phyloP scores from a whole-genome alignment of 2,329 filamentous ascomycete genomes.

The Colletotrichum sp. region DNA sequence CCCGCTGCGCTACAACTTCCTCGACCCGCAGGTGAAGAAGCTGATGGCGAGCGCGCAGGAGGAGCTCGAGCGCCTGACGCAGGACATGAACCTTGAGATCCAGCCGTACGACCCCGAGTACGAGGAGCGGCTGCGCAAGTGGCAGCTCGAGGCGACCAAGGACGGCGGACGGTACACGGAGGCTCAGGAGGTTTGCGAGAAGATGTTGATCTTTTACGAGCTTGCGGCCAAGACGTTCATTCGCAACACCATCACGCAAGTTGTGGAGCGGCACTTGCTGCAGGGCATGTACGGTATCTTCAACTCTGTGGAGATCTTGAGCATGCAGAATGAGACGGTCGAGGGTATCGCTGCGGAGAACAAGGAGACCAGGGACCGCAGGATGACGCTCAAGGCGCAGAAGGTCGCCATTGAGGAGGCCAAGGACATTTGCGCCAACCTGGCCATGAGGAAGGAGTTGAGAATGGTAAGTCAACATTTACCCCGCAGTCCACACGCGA shows the following conservation, averaged over 20 bases:
- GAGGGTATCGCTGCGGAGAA: slow-evolving; percentile 59
- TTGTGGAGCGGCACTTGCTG: slow-evolving; percentile 55
- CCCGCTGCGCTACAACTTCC: slow-evolving; percentile 52
- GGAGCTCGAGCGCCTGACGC: slow-evolving; percentile 50
- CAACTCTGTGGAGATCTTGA: slow-evolving; percentile 56
- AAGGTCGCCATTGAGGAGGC: slow-evolving; percentile 58
- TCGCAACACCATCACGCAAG: slow-evolving; percentile 57
- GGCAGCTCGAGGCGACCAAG: slow-evolving; percentile 47
- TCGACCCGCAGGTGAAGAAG: slow-evolving; percentile 53
- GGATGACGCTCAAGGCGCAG: slow-evolving; percentile 50
- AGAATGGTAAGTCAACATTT: slow-evolving; percentile 31
- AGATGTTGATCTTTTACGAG: slow-evolving; percentile 63
- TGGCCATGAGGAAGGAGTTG: slow-evolving; percentile 59
- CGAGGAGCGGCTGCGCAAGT: slow-evolving; percentile 53
- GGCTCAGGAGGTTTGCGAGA: slow-evolving; percentile 58
- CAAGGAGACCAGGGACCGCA: slow-evolving; percentile 56
- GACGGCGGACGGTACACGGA: slow-evolving; percentile 54
- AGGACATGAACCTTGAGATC: slow-evolving; percentile 58
- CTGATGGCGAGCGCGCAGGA: slow-evolving; percentile 51
- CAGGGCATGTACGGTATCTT: slow-evolving; percentile 58
- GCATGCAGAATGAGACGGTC: slow-evolving; percentile 48
- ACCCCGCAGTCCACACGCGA: no score
- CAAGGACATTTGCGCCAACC: slow-evolving; percentile 51
- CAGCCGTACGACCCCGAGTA: slow-evolving; percentile 61
- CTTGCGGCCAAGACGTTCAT: slow-evolving; percentile 58